phyloP scores from a whole-genome alignment of 371 early-diverging fungal species.

The Mortierella sp. region DNA sequence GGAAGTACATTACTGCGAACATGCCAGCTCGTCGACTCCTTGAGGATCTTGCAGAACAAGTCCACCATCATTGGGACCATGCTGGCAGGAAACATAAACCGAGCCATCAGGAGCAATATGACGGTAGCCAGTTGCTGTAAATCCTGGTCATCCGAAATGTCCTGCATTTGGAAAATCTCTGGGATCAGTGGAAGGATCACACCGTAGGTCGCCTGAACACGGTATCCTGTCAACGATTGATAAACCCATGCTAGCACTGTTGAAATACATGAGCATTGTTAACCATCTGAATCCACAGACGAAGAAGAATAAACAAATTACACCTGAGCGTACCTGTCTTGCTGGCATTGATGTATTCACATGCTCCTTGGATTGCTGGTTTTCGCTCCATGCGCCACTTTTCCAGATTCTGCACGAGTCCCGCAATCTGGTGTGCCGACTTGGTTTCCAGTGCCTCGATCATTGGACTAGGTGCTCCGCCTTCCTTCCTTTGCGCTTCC shows the following conservation, averaged over 20 bases:
- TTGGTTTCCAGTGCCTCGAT: constrained; percentile 50
- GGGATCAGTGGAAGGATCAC: constrained; percentile 66
- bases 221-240: constrained; percentile 64
- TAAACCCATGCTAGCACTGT: constrained; percentile 77
- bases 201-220: constrained; percentile 61
- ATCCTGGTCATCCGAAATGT: constrained; percentile 80
- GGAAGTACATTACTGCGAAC: constrained; percentile 77
- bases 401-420: constrained; percentile 50
- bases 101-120: constrained; percentile 63
- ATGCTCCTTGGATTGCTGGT: constrained; percentile 55
- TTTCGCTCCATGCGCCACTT: constrained; percentile 57
- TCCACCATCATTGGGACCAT: constrained; percentile 64
- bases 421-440: constrained; percentile 43
- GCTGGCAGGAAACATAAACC: constrained; percentile 65
- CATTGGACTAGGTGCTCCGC: constrained; percentile 56
- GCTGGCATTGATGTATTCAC: constrained; percentile 75
- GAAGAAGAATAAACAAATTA: not conserved
- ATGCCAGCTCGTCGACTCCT: constrained; percentile 77
- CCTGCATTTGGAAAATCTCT: constrained; percentile 77
- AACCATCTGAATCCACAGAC: not conserved
- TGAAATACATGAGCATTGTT: not conserved
- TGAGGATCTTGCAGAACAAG: constrained; percentile 65
- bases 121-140: constrained; percentile 68
- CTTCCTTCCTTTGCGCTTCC: constrained; percentile 27
- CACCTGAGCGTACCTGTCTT: constrained; percentile 66